Conservation (phyloP, 129 eudicot species). For the Erigeron canadensis region DNA sequence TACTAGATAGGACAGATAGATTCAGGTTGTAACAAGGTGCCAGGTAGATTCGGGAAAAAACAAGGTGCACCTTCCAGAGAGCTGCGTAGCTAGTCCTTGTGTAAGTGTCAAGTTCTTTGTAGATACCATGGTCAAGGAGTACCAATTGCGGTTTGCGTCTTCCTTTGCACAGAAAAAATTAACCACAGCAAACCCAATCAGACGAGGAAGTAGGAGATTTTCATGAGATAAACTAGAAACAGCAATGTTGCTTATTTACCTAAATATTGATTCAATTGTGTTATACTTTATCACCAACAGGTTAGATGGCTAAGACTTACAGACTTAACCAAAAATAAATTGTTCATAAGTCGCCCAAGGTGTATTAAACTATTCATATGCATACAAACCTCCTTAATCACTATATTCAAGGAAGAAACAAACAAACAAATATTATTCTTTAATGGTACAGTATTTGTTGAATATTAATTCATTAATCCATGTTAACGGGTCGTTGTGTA, state of each 20-base stretch:
- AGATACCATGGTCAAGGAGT: conserved; percentile 93
- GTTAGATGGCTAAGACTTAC: conserved; percentile 1
- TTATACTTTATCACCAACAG: neutral
- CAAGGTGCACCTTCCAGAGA: conserved; percentile 76
- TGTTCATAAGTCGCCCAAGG: neutral
- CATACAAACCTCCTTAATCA: neutral
- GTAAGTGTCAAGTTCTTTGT: conserved; percentile 78
- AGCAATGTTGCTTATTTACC: neutral
- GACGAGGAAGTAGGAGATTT: neutral
- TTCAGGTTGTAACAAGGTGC: too few relatives aligned
- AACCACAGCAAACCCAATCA: conserved; percentile 1
- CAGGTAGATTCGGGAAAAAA: neutral
- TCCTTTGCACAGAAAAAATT: conserved; percentile 39
- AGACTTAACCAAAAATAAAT: neutral
- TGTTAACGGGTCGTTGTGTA: too few relatives aligned
- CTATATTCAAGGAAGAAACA: neutral
- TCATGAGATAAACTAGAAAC: neutral
- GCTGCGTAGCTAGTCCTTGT: conserved; percentile 82
- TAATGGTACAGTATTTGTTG: neutral
- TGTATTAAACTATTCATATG: neutral
- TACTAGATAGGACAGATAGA: too few relatives aligned
- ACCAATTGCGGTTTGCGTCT: conserved; percentile 79
- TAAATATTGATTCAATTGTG: neutral
- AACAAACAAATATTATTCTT: neutral
- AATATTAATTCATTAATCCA: too few relatives aligned